Base-by-base conservation (phyloP, 345 rosid genomes). In the Noccaea caerulescens region DNA sequence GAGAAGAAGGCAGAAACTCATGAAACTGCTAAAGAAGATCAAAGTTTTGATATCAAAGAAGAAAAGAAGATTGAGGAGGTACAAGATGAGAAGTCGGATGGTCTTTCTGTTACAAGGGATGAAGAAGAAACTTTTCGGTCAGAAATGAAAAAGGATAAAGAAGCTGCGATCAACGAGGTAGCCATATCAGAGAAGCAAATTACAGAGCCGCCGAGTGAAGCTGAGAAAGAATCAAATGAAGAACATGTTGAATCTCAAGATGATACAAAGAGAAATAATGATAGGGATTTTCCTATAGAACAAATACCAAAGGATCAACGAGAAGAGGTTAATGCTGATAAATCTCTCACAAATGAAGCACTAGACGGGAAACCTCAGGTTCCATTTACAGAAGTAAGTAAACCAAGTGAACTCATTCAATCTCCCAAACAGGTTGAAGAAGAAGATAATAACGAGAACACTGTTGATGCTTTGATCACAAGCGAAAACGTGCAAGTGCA, bases 1-100 rank as follows among this genome's bases (percentile, higher is more conserved):
- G 76, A 49, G 42, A 20, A 61, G 63, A 70, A 72, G 71, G 20
- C 7, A 60, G 79, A 80, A 37, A 72, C 34, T 56, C 53, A 55
- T 38, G 79, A 69, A 69, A 55, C 11, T 45, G 43, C 7, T 54
- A 30, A 57, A 57, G 65, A 61, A 53, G 52, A 50, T 18, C 53
- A 75, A 44, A 60, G 1, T 52, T 8, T 27, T 44, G 69, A 36
- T 27, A 65, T 14, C 54, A 67, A 55, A 73, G 71, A 63, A 18
- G 62, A 7, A 66, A 75, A 66, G 39, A 72, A 75, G 73, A 34
- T 3, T 34, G 71, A 53, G 14, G 76, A 58, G 49, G 70, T 43
- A 38, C 79, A 76, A 47, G 68, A 58, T 55, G 80, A 56, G 53
- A 76, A 52, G 27, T n/a, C 12, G n/a, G 6, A 8, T 43, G 71